Percentiles rank a stretch among this genome's conserved stretches.
phyloP scores from a whole-genome alignment of 208 protist genomes.

The Borovskyia barvae region DNA sequence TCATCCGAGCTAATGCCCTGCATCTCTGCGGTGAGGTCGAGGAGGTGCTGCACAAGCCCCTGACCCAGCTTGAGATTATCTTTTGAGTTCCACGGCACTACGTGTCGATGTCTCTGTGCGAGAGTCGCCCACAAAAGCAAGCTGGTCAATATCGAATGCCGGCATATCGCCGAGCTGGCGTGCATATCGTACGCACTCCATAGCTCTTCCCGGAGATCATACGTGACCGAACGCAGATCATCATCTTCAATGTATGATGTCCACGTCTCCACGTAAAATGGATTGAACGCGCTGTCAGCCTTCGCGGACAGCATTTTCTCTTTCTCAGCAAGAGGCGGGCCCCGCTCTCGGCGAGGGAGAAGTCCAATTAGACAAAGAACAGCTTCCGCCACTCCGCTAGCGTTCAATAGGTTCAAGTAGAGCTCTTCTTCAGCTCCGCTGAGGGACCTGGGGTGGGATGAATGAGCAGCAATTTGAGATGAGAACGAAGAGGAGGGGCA shows the following conservation, averaged over 20 bases:
- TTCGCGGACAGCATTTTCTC: too few relatives aligned
- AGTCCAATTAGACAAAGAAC: too few relatives aligned
- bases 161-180: constrained; percentile 8
- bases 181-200: constrained; percentile 11
- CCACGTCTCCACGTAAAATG: constrained; percentile 12
- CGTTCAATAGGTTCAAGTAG: too few relatives aligned
- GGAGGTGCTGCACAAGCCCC: constrained; percentile 10
- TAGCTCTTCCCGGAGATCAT: constrained; percentile 3
- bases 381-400: too few relatives aligned
- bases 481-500: too few relatives aligned
- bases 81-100: constrained; percentile 4
- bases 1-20: constrained; percentile 15
- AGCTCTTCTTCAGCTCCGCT: too few relatives aligned
- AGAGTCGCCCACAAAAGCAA: constrained; percentile 6
- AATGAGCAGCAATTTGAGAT: too few relatives aligned
- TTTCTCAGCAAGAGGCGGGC: too few relatives aligned
- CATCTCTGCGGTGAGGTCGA: constrained; percentile 16
- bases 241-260: constrained; percentile 11
- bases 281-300: neutral
- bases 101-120: constrained; percentile 1
- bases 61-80: constrained; percentile 15
- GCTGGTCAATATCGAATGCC: constrained; percentile 4
- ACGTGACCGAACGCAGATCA: constrained; percentile 12
- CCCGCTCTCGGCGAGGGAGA: too few relatives aligned
- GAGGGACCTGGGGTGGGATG: too few relatives aligned